Conservation (phyloP, 1,284 basidiomycete genomes). For the Ceratobasidium sp. region DNA sequence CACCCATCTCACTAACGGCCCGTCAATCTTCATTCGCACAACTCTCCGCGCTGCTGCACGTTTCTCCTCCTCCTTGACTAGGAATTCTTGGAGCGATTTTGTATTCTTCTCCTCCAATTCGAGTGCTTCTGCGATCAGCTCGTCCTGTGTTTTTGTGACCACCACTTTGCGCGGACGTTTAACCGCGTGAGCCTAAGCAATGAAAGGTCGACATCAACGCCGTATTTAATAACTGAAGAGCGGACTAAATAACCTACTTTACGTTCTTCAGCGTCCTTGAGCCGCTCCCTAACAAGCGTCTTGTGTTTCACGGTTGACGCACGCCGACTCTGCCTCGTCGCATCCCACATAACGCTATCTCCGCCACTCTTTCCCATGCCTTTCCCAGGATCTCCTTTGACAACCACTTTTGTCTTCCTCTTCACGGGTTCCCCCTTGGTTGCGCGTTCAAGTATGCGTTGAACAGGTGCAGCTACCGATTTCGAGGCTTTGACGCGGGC, state of each 20-base stretch:
- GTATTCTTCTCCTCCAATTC: slow-evolving; percentile 89
- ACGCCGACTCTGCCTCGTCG: slow-evolving; percentile 32
- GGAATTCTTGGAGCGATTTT: slow-evolving; percentile 80
- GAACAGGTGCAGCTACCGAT: slow-evolving; percentile 64
- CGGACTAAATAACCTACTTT: slow-evolving; percentile 60
- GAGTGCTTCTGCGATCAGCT: slow-evolving; percentile 82
- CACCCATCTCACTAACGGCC: slow-evolving; percentile 79
- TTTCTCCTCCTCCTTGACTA: slow-evolving; percentile 84
- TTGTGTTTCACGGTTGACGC: slow-evolving; percentile 36
- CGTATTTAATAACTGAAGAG: neutral
- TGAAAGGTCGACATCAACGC: slow-evolving; percentile 21
- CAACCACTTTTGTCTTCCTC: slow-evolving; percentile 49
- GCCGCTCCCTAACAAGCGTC: slow-evolving; percentile 43
- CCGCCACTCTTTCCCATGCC: slow-evolving; percentile 63
- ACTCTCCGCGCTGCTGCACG: slow-evolving; percentile 74
- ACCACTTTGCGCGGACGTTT: slow-evolving; percentile 69
- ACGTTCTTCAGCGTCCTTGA: slow-evolving; percentile 71
- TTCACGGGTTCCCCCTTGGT: slow-evolving; percentile 56
- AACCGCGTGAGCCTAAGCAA: slow-evolving; percentile 66
- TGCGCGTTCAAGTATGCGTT: slow-evolving; percentile 11
- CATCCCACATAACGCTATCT: slow-evolving; percentile 38
- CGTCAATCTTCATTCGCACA: slow-evolving; percentile 69
- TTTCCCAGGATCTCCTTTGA: slow-evolving; percentile 53
- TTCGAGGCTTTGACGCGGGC: slow-evolving; percentile 71
- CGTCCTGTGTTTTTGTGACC: slow-evolving; percentile 75